Conservation (phyloP, 768 basidiomycete species). For the Russula griseocarnosa region DNA sequence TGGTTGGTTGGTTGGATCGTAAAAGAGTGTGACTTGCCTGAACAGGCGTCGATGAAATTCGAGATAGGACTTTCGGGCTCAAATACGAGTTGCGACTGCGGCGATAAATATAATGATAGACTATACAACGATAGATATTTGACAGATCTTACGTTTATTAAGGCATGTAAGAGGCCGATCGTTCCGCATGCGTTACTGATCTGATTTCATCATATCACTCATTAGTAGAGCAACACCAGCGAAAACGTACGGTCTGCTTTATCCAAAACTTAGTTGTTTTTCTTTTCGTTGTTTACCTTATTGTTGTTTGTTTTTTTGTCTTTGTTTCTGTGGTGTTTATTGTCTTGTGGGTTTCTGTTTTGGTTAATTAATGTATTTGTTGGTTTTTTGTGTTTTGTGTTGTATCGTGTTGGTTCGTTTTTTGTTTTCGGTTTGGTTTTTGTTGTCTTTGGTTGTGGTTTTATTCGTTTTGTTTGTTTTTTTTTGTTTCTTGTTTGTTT, state of each 20-base stretch:
- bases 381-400: no score
- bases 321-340: no score
- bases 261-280: no score
- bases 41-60: slow-evolving; percentile 61
- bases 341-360: no score
- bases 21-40: slow-evolving; percentile 39
- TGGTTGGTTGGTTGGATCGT: not conserved
- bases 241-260: slow-evolving; percentile 71
- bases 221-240: not conserved
- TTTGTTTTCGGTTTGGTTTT: no score
- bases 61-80: slow-evolving; percentile 56
- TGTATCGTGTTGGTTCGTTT: no score
- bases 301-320: no score
- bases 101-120: slow-evolving; percentile 37
- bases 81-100: slow-evolving; percentile 48
- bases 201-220: slow-evolving; percentile 15
- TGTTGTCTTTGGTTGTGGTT: no score
- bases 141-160: slow-evolving; percentile 62
- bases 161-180: slow-evolving; percentile 37
- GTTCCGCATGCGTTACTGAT: slow-evolving; percentile 37
- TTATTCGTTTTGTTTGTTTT: no score
- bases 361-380: no score
- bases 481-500: no score
- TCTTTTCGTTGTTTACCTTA: no score
- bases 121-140: not conserved